These are phyloP conservation scores for Anethum foeniculum DNA, from an alignment of 140 eudicot species.

Conservation along the genomic window DNA sequence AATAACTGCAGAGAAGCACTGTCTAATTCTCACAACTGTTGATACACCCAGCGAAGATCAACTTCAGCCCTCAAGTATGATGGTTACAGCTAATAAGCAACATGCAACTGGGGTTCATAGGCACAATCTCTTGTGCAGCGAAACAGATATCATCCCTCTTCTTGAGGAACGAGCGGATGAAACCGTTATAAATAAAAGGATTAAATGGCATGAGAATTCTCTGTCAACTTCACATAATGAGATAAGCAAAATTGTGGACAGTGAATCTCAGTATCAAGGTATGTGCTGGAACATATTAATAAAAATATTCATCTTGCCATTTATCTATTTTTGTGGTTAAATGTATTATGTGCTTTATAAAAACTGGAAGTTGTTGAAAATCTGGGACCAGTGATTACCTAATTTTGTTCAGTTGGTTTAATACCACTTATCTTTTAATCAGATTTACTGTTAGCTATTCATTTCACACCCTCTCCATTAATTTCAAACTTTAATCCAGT, in stretches of 20 bases:
- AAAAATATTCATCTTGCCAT: not conserved
- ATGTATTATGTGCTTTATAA: not conserved
- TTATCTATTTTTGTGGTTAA: not conserved
- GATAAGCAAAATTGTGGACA: not conserved
- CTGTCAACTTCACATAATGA: not conserved
- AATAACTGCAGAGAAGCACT: not conserved
- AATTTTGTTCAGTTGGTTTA: not conserved
- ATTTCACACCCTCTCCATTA: not conserved
- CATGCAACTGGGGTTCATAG: not conserved
- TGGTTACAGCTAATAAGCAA: not conserved
- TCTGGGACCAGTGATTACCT: not conserved
- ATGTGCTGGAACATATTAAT: not conserved
- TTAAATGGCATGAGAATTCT: not conserved
- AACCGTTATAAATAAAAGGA: not conserved
- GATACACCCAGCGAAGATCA: not conserved
- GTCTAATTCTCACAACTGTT: not conserved
- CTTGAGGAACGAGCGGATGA: not conserved
- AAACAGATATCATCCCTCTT: not conserved
- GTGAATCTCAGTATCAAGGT: slow-evolving; percentile 1
- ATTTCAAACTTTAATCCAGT: not conserved
- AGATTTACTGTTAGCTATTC: not conserved
- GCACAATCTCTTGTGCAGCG: not conserved
- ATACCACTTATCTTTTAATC: not conserved
- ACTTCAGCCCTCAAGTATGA: not conserved
- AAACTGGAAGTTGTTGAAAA: not conserved